phyloP scores from a whole-genome alignment of 148 eudicot species.

The Amaranthus hypochondriacus region DNA sequence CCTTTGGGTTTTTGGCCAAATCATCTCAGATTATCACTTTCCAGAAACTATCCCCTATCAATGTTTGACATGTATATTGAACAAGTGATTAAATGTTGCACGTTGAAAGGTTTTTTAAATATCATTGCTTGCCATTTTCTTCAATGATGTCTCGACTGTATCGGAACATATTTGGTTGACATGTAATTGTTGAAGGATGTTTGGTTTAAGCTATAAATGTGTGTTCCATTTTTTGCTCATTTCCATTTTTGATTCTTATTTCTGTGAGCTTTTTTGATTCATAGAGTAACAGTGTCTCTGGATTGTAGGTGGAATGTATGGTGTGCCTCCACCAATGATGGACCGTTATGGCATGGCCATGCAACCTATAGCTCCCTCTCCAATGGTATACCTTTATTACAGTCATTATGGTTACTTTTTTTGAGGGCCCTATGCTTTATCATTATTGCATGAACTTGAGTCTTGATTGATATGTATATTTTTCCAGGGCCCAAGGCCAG shows the following conservation, averaged over 20 bases:
- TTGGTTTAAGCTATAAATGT: not conserved
- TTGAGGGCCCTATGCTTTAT: not conserved
- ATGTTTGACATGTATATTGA: too few relatives aligned
- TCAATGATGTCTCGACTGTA: not conserved
- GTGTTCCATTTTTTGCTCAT: not conserved
- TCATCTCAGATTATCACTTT: too few relatives aligned
- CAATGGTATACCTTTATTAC: constrained; percentile 51
- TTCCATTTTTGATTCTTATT: not conserved
- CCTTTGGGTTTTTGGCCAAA: too few relatives aligned
- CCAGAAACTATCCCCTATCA: too few relatives aligned
- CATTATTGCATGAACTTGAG: not conserved
- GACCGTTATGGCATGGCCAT: constrained; percentile 78
- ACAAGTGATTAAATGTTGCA: too few relatives aligned
- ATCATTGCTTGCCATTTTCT: not conserved
- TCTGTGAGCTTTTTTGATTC: not conserved
- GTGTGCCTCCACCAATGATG: constrained; percentile 76
- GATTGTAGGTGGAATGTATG: constrained; percentile 75
- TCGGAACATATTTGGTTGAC: not conserved
- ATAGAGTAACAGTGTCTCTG: not conserved
- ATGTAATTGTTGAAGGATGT: not conserved
- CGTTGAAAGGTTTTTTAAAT: not conserved
- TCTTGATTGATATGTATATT: not conserved
- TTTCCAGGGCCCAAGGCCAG: constrained; percentile 77
- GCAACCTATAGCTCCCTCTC: constrained; percentile 60
- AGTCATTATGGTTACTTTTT: not conserved